phyloP scores from a whole-genome alignment of 1,139 yeast genomes.

The Eremothecium coryli region DNA sequence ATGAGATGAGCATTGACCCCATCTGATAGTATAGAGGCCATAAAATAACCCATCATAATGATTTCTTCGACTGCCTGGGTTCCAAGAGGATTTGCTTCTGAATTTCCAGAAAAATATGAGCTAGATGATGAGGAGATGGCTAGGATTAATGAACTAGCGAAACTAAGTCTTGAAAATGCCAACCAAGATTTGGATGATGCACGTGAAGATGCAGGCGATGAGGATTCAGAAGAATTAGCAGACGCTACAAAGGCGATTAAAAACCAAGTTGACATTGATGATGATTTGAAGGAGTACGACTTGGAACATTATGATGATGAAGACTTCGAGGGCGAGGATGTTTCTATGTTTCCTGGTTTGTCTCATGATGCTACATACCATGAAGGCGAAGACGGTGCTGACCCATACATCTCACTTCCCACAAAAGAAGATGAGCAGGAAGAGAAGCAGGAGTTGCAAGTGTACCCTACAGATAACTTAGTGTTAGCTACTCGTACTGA shows the following conservation, averaged over 20 bases:
- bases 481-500: constrained; percentile 91
- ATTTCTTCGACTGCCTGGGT: constrained; percentile 93
- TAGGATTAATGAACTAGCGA: constrained; percentile 78
- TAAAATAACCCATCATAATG: no score
- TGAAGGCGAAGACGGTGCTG: constrained; percentile 55
- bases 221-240: constrained; percentile 19
- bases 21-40: no score
- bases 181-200: constrained; percentile 40
- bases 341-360: constrained; percentile 65
- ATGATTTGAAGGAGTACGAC: constrained; percentile 80
- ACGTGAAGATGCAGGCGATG: constrained; percentile 19
- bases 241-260: constrained; percentile 29
- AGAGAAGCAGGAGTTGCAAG: constrained; percentile 75
- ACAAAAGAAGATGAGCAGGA: constrained; percentile 50
- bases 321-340: constrained; percentile 37
- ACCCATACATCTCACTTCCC: constrained; percentile 73
- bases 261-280: constrained; percentile 57
- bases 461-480: constrained; percentile 83
- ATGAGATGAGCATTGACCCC: background rate
- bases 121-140: constrained; percentile 88
- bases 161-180: constrained; percentile 71
- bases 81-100: constrained; percentile 91
- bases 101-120: constrained; percentile 83
- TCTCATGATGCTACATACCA: constrained; percentile 45
- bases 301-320: constrained; percentile 72